Base-by-base conservation (phyloP, 768 basidiomycete species). In the Rhizopogon sp. region DNA sequence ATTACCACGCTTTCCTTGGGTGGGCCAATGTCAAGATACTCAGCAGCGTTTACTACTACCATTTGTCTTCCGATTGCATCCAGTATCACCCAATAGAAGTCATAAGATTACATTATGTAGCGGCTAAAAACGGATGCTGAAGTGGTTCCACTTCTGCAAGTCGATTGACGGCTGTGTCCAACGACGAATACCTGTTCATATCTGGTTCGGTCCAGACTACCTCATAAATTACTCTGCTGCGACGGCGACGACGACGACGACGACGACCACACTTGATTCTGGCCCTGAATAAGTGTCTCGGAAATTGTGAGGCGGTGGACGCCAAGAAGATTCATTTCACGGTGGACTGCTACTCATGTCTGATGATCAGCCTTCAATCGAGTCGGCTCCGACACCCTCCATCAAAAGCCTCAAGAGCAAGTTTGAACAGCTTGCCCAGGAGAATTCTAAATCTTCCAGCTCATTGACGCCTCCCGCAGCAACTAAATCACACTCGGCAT, bases 341-440 rank as follows among this genome's bases (percentile, higher is more conserved):
- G 44, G 6, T 4, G 43, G 31, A 25, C 25, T 25, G 7, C 2
- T 10, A 10, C 31, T 37, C 47, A 49, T 49, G 47, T 33, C 47
- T 35, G 47, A 49, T 33, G 46, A 53, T 49, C 50, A 56, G 14
- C 44, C 62, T 45, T 58, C 77, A 58, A 74, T 84, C 58, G 81
- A 87, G 66, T 77, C 79, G 17, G 74, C 71, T 3, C 76, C 83
- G 39, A 73, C 78, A 16, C 80, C 81, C 39, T 83, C 87, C 2
- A 87, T 90, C 52, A 84, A 79, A 67, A 87, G 77, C 56, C 74
- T 91, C 16, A 80, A 80, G 43, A 87, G 85, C 31, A 80, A 74
- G 62, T 91, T 90, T 63, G 88, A 91, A 65, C 79, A 83, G 60
- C 70, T 88, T 25, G 84, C 87, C 3, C 72, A 74, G 44, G 72